Conservation (phyloP, 2,329 filamentous ascomycete species). For the Sclerotinia spermophila region DNA sequence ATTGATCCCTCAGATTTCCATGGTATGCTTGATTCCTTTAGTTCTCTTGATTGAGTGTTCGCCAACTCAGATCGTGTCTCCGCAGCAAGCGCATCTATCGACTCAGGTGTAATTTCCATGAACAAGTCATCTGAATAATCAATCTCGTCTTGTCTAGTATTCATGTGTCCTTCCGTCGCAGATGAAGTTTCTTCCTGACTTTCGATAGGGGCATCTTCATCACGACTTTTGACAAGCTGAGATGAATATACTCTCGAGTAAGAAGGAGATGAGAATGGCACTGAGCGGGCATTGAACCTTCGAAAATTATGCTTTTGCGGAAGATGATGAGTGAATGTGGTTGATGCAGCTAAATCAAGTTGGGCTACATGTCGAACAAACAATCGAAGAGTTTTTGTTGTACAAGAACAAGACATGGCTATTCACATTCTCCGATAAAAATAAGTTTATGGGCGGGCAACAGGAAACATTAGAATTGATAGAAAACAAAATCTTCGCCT, state of each 20-base stretch:
- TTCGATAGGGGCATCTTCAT: not conserved
- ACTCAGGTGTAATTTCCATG: constrained; percentile 39
- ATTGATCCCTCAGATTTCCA: not conserved
- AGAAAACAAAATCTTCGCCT: constrained; percentile 17
- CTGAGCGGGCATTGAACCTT: constrained; percentile 8
- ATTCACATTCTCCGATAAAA: constrained; percentile 10
- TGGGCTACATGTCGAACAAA: constrained; percentile 36
- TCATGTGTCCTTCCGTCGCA: not conserved
- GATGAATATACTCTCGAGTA: constrained; percentile 9
- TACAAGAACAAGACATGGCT: constrained; percentile 35
- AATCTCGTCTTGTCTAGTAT: not conserved
- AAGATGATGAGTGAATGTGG: not conserved
- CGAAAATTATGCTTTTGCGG: constrained; percentile 4
- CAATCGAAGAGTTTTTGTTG: constrained; percentile 28
- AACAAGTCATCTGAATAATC: constrained; percentile 22
- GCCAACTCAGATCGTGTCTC: constrained; percentile 20
- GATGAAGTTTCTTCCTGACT: not conserved
- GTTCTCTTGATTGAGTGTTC: not conserved
- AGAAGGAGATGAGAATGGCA: not conserved
- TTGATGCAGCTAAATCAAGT: constrained; percentile 29
- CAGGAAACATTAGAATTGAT: constrained; percentile 3
- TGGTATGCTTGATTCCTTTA: not conserved
- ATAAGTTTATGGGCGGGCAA: not conserved
- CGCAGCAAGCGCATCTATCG: constrained; percentile 37
- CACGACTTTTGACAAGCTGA: not conserved